These are phyloP conservation scores for Cercospora canescens DNA, from an alignment of 2,329 filamentous ascomycete genomes.

Conservation along the genomic window DNA sequence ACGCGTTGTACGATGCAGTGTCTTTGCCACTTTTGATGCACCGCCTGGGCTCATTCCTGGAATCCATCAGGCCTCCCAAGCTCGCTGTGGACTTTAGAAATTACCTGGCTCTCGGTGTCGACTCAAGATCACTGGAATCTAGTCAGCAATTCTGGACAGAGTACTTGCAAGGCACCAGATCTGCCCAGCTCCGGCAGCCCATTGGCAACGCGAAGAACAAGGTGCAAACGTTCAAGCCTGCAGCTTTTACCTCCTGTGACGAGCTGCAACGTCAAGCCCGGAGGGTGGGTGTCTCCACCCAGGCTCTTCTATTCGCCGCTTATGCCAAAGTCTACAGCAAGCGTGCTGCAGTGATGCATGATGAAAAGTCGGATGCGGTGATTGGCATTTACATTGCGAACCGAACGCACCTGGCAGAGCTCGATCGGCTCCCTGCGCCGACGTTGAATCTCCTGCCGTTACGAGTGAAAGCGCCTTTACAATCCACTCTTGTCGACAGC, in stretches of 20 bases:
- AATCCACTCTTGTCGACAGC: slow-evolving; percentile 45
- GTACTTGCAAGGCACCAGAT: slow-evolving; percentile 43
- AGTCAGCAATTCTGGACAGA: slow-evolving; percentile 52
- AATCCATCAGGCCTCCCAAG: not conserved
- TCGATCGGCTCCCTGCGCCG: slow-evolving; percentile 60
- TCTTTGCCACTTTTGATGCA: slow-evolving; percentile 67
- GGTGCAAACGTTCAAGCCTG: slow-evolving; percentile 51
- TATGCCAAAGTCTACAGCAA: slow-evolving; percentile 58
- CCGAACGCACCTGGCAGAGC: slow-evolving; percentile 56
- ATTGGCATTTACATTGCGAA: slow-evolving; percentile 86
- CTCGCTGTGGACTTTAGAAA: slow-evolving; percentile 39
- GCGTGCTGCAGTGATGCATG: slow-evolving; percentile 22
- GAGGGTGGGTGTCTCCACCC: slow-evolving; percentile 62
- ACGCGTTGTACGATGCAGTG: slow-evolving; percentile 85
- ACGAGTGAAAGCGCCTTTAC: slow-evolving; percentile 47
- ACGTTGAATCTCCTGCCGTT: slow-evolving; percentile 80
- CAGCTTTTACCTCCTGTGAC: slow-evolving; percentile 45
- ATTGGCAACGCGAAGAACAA: slow-evolving; percentile 24
- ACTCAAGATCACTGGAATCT: not conserved
- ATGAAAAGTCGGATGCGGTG: slow-evolving; percentile 47
- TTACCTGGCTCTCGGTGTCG: slow-evolving; percentile 41
- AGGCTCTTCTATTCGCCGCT: slow-evolving; percentile 73
- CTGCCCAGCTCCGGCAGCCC: slow-evolving; percentile 19
- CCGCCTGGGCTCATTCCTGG: slow-evolving; percentile 41
- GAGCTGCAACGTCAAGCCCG: slow-evolving; percentile 47